These are phyloP conservation scores for Diaporthe vexans DNA, from an alignment of 2,329 filamentous ascomycete species.

Conservation along the genomic window DNA sequence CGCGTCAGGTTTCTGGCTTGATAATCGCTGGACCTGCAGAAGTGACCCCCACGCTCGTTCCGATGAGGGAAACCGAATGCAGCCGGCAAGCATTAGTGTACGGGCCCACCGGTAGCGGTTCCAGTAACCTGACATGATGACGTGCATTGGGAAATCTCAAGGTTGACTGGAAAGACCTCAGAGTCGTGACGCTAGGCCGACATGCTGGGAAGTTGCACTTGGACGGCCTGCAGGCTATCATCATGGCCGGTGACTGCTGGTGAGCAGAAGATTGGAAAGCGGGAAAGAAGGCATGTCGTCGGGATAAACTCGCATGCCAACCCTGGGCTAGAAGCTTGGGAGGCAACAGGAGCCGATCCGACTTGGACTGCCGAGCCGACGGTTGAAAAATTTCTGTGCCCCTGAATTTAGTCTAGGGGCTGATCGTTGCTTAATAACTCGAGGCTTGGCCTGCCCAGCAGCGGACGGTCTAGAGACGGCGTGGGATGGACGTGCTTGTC, in stretches of 20 bases:
- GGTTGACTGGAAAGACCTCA: neutral
- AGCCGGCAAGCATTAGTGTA: neutral
- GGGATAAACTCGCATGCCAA: slow-evolving; percentile 30
- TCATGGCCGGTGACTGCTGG: too few species aligned
- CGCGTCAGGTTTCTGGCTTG: slow-evolving; percentile 17
- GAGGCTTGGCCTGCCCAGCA: slow-evolving; percentile 19
- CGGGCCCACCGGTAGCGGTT: neutral
- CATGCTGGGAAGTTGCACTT: fast-evolving
- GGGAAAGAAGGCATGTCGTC: slow-evolving; percentile 13
- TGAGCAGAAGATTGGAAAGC: neutral
- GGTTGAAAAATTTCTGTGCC: slow-evolving; percentile 12
- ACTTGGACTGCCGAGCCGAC: slow-evolving; percentile 34
- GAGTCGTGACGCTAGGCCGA: neutral
- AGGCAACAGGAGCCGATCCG: slow-evolving; percentile 19
- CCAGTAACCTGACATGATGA: neutral
- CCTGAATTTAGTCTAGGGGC: slow-evolving; percentile 26
- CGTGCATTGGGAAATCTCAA: neutral
- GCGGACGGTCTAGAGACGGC: neutral
- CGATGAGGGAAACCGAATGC: slow-evolving; percentile 20
- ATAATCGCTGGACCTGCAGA: slow-evolving; percentile 12
- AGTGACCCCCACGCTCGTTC: slow-evolving; percentile 24
- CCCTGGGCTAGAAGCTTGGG: slow-evolving; percentile 5
- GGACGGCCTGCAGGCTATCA: neutral
- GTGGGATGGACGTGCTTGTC: neutral
- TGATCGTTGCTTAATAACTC: slow-evolving; percentile 17